Conservation (phyloP, 2,329 filamentous ascomycete genomes). For the Trematosphaeria pertusa region DNA sequence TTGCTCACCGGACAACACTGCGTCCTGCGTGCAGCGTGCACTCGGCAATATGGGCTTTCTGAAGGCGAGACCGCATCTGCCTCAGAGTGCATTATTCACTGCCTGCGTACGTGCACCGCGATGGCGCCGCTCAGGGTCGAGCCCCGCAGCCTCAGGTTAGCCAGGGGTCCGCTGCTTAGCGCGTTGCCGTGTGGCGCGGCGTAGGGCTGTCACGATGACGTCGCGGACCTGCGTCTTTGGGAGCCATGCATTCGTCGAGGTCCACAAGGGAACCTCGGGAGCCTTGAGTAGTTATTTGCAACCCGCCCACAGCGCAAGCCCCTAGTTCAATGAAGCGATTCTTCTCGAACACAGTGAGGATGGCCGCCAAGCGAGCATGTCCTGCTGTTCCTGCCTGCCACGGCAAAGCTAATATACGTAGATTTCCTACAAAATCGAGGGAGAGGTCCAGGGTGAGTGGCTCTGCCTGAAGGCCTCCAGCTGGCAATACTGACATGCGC, state of each 20-base stretch:
- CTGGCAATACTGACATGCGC: background rate
- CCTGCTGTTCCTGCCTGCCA: conserved; percentile 2
- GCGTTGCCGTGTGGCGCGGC: no score
- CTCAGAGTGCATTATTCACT: background rate
- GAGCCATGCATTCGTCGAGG: background rate
- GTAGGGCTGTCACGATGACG: background rate
- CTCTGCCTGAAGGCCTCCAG: background rate
- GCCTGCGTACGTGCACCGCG: no score
- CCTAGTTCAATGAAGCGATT: conserved; percentile 34
- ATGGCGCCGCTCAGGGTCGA: no score
- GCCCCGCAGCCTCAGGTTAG: no score
- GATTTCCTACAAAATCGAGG: conserved; percentile 58
- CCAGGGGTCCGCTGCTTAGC: no score
- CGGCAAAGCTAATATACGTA: conserved; percentile 33
- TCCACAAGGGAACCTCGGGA: no score
- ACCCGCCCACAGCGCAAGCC: no score
- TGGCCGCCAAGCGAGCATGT: conserved; percentile 45
- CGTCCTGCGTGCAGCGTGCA: background rate
- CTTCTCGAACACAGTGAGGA: conserved; percentile 36
- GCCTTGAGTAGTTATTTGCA: no score
- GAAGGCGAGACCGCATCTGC: background rate
- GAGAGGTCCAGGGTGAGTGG: conserved; percentile 52
- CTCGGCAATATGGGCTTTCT: background rate
- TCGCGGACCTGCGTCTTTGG: background rate
- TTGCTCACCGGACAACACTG: background rate